A percentile compares a stretch with the other conserved stretches of the same genome.
Evolutionary conservation across 345 rosid genomes (phyloP).

Genomic region (Alliaria petiolata): DNA sequence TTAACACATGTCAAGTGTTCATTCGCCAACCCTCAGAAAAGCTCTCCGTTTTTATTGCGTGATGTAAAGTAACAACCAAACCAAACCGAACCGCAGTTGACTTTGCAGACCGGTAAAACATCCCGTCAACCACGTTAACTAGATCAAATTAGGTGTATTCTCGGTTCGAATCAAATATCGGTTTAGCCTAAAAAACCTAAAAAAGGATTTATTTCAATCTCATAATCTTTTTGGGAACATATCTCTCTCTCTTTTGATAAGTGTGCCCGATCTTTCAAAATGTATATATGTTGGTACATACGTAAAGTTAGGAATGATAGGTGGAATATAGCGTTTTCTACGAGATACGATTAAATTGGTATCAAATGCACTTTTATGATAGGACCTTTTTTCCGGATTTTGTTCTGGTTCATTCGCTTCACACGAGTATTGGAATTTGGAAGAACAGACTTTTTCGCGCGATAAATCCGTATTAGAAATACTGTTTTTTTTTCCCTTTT

Average conservation of each 20-base stretch:
- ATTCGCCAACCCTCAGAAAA: neutral
- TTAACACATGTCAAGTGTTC: neutral
- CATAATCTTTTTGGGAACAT: too few species aligned
- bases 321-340: neutral
- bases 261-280: too few species aligned
- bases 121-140: neutral
- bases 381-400: neutral
- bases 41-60: neutral
- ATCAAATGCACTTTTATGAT: neutral
- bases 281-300: too few species aligned
- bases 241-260: too few species aligned
- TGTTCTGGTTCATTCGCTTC: neutral
- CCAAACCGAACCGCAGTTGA: conserved; percentile 4
- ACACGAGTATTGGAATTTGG: neutral
- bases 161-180: neutral
- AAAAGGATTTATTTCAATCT: too few species aligned
- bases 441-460: neutral
- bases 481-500: too few species aligned
- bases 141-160: neutral
- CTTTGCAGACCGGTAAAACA: neutral
- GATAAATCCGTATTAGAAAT: neutral
- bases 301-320: neutral
- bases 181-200: neutral
- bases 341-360: neutral
- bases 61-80: neutral